Evolutionary conservation across 2,329 filamentous ascomycete species (phyloP).

Genomic region (Neonectria coccinea): DNA sequence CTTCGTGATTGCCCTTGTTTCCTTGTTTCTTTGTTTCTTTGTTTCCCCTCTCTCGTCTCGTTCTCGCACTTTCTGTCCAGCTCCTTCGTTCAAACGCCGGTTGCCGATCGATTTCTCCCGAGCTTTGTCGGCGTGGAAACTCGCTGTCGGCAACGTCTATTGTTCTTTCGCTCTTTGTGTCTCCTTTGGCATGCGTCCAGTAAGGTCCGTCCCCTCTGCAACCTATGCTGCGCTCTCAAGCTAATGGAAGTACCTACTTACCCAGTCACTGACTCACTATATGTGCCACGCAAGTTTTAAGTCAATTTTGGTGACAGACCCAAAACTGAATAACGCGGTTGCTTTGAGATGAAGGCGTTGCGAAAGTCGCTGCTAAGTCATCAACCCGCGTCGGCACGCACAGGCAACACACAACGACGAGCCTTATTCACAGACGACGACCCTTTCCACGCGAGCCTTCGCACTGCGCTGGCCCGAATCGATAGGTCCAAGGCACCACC

Average conservation of each 20-base stretch:
- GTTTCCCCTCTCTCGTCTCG: background rate
- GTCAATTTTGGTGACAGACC: background rate
- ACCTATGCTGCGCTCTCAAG: background rate
- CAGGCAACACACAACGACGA: background rate
- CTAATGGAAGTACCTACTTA: background rate
- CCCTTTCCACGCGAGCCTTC: background rate
- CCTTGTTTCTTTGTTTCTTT: background rate
- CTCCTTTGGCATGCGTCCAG: background rate
- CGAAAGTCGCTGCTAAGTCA: background rate
- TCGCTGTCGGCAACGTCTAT: background rate
- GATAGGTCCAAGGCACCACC: background rate
- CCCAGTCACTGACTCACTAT: background rate
- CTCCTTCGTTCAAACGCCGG: background rate
- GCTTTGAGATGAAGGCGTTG: background rate
- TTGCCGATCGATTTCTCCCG: background rate
- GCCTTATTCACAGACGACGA: background rate
- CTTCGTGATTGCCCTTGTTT: background rate
- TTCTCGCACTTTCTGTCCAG: background rate
- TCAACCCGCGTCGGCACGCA: constrained; percentile 1
- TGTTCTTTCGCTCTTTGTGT: background rate
- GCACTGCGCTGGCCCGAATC: background rate
- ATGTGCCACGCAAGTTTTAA: background rate
- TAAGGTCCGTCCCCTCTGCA: background rate
- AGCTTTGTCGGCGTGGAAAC: background rate
- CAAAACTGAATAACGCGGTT: background rate